phyloP scores from a whole-genome alignment of 1,284 basidiomycete species.

The Blastosporella zonata region DNA sequence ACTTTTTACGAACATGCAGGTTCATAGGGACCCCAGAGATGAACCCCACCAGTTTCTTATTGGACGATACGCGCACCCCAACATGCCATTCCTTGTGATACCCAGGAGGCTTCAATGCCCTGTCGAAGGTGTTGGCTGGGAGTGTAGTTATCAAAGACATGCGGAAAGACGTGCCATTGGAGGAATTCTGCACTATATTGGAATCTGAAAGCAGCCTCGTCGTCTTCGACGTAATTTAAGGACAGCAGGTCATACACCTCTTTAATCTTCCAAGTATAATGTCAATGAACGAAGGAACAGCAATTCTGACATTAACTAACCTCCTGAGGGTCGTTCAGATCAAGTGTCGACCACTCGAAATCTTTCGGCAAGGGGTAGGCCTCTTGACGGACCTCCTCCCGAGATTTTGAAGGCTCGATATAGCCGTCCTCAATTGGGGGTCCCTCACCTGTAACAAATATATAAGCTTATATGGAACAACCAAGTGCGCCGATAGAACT shows the following conservation, averaged over 20 bases:
- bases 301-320: constrained; percentile 29
- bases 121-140: constrained; percentile 30
- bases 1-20: constrained; percentile 80
- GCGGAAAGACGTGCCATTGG: constrained; percentile 64
- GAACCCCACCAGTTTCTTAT: constrained; percentile 95
- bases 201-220: constrained; percentile 94
- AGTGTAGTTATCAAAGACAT: background rate
- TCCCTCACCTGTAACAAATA: constrained; percentile 52
- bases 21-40: constrained; percentile 93
- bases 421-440: constrained; percentile 76
- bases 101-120: constrained; percentile 94
- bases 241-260: constrained; percentile 94
- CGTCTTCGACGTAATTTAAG: constrained; percentile 96
- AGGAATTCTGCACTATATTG: constrained; percentile 95
- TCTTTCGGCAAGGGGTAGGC: constrained; percentile 89
- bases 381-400: constrained; percentile 81
- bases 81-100: constrained; percentile 95
- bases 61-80: constrained; percentile 88
- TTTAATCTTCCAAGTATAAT: constrained; percentile 54
- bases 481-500: constrained; percentile 9
- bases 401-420: constrained; percentile 82
- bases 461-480: background rate
- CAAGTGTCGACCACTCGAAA: constrained; percentile 89
- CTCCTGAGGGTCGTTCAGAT: constrained; percentile 78
- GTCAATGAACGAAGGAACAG: background rate